Percentiles rank a stretch among this genome's conserved stretches.
phyloP scores from a whole-genome alignment of 2,329 filamentous ascomycete genomes.

The Nannizziopsis barbatae region DNA sequence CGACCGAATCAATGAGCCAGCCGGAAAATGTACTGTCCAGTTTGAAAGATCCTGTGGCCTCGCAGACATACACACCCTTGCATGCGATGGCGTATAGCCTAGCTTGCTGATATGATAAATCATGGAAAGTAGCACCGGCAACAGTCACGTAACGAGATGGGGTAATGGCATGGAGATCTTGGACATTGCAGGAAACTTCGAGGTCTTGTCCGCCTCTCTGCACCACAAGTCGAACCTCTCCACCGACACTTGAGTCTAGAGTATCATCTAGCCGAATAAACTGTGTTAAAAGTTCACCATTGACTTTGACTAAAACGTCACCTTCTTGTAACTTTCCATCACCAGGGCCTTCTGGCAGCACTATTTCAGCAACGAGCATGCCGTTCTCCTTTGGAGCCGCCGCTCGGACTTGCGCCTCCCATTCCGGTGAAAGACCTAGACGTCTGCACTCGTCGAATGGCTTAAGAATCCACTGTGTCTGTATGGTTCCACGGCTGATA shows the following conservation, averaged over 20 bases:
- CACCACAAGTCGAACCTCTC: constrained; percentile 65
- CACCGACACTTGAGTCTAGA: constrained; percentile 72
- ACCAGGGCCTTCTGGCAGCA: constrained; percentile 81
- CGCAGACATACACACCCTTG: constrained; percentile 87
- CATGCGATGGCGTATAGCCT: constrained; percentile 85
- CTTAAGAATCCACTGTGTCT: constrained; percentile 93
- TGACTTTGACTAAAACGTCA: constrained; percentile 85
- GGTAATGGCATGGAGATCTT: constrained; percentile 85
- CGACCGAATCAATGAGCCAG: constrained; percentile 85
- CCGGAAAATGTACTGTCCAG: constrained; percentile 84
- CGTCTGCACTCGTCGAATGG: constrained; percentile 94
- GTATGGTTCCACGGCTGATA: constrained; percentile 88
- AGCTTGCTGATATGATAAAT: constrained; percentile 96
- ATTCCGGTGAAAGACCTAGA: constrained; percentile 69
- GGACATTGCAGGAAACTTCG: constrained; percentile 72
- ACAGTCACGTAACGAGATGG: constrained; percentile 93
- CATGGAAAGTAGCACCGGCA: constrained; percentile 86
- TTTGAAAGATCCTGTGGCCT: constrained; percentile 87
- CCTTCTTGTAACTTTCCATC: constrained; percentile 83
- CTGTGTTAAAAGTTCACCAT: constrained; percentile 82
- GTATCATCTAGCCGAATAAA: constrained; percentile 88
- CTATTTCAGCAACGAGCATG: constrained; percentile 92
- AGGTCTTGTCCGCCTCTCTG: constrained; percentile 83
- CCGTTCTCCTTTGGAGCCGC: constrained; percentile 87
- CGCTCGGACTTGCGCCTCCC: constrained; percentile 74